These are phyloP conservation scores for Agrocybe pediades DNA, from an alignment of 768 basidiomycete species.

Conservation along the genomic window DNA sequence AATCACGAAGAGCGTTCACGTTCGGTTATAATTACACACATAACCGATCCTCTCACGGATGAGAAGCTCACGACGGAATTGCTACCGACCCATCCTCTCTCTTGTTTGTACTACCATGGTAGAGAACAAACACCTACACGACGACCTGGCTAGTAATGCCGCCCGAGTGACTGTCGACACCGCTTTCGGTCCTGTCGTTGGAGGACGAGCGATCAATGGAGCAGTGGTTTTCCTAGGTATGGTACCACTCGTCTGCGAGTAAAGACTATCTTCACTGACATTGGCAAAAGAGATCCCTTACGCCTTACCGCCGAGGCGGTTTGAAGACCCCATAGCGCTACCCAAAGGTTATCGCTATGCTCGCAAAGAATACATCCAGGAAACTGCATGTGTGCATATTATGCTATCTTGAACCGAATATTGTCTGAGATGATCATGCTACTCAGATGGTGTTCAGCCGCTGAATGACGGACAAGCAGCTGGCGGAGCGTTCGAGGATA, in stretches of 20 bases:
- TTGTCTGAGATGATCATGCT: background rate
- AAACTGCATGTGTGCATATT: slow-evolving; percentile 51
- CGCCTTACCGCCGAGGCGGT: slow-evolving; percentile 64
- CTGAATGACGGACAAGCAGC: slow-evolving; percentile 63
- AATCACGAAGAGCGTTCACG: too few species aligned
- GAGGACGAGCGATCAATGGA: slow-evolving; percentile 62
- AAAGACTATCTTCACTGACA: background rate
- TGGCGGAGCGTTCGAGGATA: slow-evolving; percentile 54
- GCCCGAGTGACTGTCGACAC: slow-evolving; percentile 53
- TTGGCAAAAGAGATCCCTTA: slow-evolving; percentile 67
- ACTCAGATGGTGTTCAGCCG: slow-evolving; percentile 61
- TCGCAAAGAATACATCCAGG: slow-evolving; percentile 59
- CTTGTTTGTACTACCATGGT: background rate
- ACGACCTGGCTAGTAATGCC: slow-evolving; percentile 48
- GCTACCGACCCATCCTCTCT: too few species aligned
- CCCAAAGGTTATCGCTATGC: slow-evolving; percentile 58
- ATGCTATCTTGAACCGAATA: background rate
- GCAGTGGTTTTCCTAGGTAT: slow-evolving; percentile 66
- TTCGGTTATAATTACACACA: too few species aligned
- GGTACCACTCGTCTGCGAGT: too few species aligned
- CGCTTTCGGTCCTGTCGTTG: slow-evolving; percentile 54
- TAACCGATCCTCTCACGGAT: too few species aligned
- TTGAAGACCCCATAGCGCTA: slow-evolving; percentile 61
- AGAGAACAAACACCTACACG: slow-evolving; percentile 44
- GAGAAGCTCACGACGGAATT: too few species aligned